Evolutionary conservation across 345 rosid species (phyloP).

Genomic region (Mangifera indica): DNA sequence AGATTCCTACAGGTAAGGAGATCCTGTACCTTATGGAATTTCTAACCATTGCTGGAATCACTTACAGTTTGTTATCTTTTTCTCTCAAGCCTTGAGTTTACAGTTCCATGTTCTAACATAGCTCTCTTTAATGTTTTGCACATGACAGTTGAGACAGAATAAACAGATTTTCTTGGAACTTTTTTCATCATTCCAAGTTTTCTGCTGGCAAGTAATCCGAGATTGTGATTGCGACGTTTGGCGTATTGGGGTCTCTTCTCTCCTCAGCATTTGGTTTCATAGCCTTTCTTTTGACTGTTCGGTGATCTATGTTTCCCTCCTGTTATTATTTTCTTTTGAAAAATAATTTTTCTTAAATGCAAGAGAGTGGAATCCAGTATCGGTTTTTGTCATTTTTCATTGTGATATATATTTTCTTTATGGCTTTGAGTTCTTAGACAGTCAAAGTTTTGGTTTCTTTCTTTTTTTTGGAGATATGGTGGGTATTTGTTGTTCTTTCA

Average conservation of each 20-base stretch:
- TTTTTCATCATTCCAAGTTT: not conserved
- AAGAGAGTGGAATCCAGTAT: not conserved
- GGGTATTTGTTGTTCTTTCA: not conserved
- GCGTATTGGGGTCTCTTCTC: not conserved
- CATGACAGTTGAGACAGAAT: not conserved
- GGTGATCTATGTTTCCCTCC: not conserved
- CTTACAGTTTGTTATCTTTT: not conserved
- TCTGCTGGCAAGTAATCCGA: not conserved
- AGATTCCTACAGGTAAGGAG: constrained; percentile 7
- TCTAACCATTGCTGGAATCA: not conserved
- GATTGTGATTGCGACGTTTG: not conserved
- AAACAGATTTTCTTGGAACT: not conserved
- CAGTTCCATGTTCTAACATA: not conserved
- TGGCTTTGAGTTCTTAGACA: too few species aligned
- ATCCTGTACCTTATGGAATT: too few species aligned
- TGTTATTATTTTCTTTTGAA: too few species aligned
- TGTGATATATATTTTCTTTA: not conserved
- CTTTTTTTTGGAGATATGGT: not conserved
- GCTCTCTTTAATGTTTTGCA: not conserved
- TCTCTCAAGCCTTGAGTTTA: not conserved
- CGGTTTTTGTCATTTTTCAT: not conserved
- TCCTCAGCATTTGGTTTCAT: constrained; percentile 9
- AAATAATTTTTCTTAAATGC: not conserved
- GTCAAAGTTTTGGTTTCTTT: not conserved
- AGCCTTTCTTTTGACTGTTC: not conserved